These are phyloP conservation scores for Aciculosporium take DNA, from an alignment of 2,329 filamentous ascomycete genomes.

Conservation along the genomic window DNA sequence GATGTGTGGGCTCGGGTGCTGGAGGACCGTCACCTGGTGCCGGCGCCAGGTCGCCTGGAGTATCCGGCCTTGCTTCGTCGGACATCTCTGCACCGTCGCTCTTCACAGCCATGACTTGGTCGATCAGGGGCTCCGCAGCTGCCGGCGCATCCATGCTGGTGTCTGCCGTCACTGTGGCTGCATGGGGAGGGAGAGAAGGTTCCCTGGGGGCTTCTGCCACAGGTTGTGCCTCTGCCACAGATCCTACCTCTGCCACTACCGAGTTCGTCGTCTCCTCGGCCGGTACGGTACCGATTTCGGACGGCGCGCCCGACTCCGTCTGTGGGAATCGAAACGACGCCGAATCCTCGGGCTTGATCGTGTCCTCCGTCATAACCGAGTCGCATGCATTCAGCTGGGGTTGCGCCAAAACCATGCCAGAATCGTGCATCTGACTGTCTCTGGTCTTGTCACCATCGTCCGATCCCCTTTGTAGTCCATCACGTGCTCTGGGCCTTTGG, in stretches of 20 bases:
- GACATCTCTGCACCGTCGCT: neutral
- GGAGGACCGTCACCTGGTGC: neutral
- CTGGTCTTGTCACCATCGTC: constrained; percentile 15
- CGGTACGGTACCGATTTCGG: constrained; percentile 13
- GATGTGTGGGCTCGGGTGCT: neutral
- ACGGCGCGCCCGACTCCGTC: constrained; percentile 17
- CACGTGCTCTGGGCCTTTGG: constrained; percentile 19
- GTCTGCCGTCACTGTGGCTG: constrained; percentile 10
- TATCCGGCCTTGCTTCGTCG: neutral
- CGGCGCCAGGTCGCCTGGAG: neutral
- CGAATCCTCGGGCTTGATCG: constrained; percentile 24
- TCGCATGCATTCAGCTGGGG: constrained; percentile 15
- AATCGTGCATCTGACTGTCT: constrained; percentile 13
- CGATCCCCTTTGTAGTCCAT: constrained; percentile 11
- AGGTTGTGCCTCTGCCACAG: neutral
- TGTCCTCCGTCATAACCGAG: constrained; percentile 23
- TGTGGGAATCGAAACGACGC: constrained; percentile 18
- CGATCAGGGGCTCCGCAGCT: neutral
- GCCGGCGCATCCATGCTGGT: neutral
- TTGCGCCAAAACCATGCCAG: constrained; percentile 10
- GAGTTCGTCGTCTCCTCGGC: constrained; percentile 11
- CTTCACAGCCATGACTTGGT: neutral
- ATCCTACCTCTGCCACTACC: constrained; percentile 4
- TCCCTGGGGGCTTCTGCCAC: neutral
- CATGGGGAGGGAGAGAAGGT: constrained; percentile 6